A percentile compares a stretch with the other conserved stretches of the same genome.
These are phyloP conservation scores for Logfia minima DNA, from an alignment of 129 eudicot genomes.

Conservation along the genomic window DNA sequence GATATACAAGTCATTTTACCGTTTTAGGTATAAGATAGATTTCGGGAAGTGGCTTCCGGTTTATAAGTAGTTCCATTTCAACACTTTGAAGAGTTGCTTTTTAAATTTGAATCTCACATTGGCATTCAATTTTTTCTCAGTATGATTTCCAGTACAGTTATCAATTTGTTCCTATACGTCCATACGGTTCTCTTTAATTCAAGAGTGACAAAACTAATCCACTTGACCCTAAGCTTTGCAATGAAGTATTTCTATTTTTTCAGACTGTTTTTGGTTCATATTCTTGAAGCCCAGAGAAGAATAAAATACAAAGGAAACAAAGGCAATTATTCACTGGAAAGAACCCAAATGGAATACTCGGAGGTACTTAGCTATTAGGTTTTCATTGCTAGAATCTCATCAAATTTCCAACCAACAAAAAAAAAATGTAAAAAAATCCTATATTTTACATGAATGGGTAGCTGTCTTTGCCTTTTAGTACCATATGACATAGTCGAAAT, in stretches of 20 bases:
- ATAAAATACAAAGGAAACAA: conserved; percentile 17
- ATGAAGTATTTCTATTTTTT: not conserved
- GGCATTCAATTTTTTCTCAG: not conserved
- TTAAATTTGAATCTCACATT: not conserved
- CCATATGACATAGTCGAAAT: too few species aligned
- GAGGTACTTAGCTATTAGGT: conserved; percentile 35
- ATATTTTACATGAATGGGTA: not conserved
- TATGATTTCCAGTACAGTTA: not conserved
- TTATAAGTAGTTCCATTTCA: not conserved
- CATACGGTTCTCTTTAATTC: not conserved
- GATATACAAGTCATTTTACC: not conserved
- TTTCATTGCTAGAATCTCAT: not conserved
- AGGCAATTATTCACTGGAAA: conserved; percentile 21
- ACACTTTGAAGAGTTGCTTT: not conserved
- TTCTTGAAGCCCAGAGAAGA: conserved; percentile 17
- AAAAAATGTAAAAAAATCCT: not conserved
- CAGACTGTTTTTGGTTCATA: not conserved
- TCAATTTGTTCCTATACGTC: not conserved
- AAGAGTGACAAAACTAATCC: not conserved
- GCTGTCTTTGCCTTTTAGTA: not conserved
- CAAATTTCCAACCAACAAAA: not conserved
- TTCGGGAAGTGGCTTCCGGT: not conserved
- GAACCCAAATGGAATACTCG: conserved; percentile 28
- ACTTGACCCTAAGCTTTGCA: not conserved
- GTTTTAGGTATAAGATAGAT: not conserved